These are phyloP conservation scores for Salinomyces thailandicus DNA, from an alignment of 2,329 filamentous ascomycete genomes.

Conservation along the genomic window DNA sequence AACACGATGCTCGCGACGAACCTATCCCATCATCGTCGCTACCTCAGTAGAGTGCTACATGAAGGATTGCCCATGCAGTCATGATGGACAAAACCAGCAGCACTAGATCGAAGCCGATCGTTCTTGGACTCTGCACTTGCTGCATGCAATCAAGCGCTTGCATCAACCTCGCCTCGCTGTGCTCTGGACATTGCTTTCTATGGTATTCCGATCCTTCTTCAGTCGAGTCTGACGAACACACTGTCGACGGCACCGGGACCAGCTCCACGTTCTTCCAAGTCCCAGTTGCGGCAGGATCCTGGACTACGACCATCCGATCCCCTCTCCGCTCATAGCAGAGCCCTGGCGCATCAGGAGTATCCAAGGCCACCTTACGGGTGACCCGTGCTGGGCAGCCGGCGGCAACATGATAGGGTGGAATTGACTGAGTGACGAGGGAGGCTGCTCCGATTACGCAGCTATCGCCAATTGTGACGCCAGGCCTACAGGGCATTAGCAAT, in stretches of 20 bases:
- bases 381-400: conserved; percentile 15
- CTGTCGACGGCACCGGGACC: too few species aligned
- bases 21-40: neutral
- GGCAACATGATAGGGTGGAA: conserved; percentile 16
- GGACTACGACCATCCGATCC: conserved; percentile 1
- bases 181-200: too few species aligned
- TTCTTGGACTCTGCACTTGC: neutral
- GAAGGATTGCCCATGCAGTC: conserved; percentile 3
- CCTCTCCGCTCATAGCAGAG: conserved; percentile 2
- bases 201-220: too few species aligned
- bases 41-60: conserved; percentile 4
- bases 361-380: conserved; percentile 12
- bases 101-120: conserved; percentile 2
- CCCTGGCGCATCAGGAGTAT: conserved; percentile 6
- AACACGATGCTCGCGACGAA: neutral
- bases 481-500: conserved; percentile 2
- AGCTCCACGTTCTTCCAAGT: too few species aligned
- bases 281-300: too few species aligned
- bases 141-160: neutral
- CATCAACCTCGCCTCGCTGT: too few species aligned
- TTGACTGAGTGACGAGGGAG: conserved; percentile 13
- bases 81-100: neutral
- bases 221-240: too few species aligned
- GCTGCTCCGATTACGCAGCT: conserved; percentile 15
- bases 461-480: conserved; percentile 17